phyloP scores from a whole-genome alignment of 331 rosid species.

The Pyrus hybrid region DNA sequence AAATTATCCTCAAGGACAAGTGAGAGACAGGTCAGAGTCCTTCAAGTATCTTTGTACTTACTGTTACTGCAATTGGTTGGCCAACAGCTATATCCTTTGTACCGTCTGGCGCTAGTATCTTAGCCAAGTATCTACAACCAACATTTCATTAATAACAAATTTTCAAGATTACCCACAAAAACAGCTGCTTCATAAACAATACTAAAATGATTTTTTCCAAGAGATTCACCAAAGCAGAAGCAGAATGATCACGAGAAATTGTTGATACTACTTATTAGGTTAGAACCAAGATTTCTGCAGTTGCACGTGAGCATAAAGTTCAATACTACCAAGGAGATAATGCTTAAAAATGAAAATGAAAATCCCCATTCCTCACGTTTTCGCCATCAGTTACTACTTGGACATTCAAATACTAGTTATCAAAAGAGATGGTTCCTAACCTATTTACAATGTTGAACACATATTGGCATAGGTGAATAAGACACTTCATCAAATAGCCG shows the following conservation, averaged over 20 bases:
- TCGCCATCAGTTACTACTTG: neutral
- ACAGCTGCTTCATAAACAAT: neutral
- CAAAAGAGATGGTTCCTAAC: neutral
- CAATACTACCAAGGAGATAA: neutral
- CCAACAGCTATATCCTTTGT: conserved; percentile 91
- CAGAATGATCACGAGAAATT: neutral
- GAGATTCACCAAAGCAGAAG: neutral
- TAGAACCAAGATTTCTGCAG: too few species aligned
- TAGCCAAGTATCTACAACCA: conserved; percentile 72
- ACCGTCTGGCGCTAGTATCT: conserved; percentile 80
- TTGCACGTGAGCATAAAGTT: too few species aligned
- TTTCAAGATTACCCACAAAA: neutral
- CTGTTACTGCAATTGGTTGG: conserved; percentile 90
- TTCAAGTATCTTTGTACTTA: conserved; percentile 39
- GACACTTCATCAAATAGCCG: neutral
- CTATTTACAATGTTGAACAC: neutral
- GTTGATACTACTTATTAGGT: too few species aligned
- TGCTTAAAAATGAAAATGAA: neutral
- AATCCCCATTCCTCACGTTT: neutral
- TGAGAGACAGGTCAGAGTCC: conserved; percentile 2
- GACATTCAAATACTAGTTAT: neutral
- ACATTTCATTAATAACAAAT: conserved; percentile 11
- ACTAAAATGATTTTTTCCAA: neutral
- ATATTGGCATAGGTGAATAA: neutral
- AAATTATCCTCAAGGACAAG: conserved; percentile 3